phyloP scores from a whole-genome alignment of 371 early-diverging fungal genomes.

The Nosema muscidifuracis region DNA sequence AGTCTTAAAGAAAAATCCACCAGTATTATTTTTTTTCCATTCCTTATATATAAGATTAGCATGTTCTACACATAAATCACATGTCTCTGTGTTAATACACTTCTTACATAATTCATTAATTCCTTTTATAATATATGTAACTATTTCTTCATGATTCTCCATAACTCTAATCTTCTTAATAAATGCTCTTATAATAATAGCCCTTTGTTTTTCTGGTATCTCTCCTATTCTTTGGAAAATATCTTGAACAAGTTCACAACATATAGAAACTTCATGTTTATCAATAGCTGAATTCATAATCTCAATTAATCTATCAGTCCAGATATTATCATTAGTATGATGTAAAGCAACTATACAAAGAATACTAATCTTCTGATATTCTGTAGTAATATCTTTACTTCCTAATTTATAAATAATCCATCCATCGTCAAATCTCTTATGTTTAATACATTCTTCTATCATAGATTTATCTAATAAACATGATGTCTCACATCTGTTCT shows the following conservation, averaged over 20 bases:
- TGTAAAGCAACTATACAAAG: conserved; percentile 15
- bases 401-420: conserved; percentile 51
- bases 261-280: background rate
- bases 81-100: conserved; percentile 21
- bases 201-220: background rate
- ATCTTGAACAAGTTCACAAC: conserved; percentile 12
- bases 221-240: conserved; percentile 1
- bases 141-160: conserved; percentile 18
- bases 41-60: conserved; percentile 20
- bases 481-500: conserved; percentile 27
- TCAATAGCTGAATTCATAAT: conserved; percentile 2
- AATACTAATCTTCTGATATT: conserved; percentile 12
- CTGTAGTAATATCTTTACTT: background rate
- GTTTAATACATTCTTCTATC: conserved; percentile 50
- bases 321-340: conserved; percentile 16
- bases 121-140: conserved; percentile 5
- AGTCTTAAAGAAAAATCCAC: conserved; percentile 10
- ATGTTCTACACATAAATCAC: conserved; percentile 25
- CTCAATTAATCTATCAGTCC: conserved; percentile 30
- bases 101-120: conserved; percentile 20
- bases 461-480: conserved; percentile 51
- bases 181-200: conserved; percentile 8
- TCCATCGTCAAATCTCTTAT: conserved; percentile 53
- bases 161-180: background rate
- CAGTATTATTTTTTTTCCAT: conserved; percentile 31